A percentile compares a stretch with the other conserved stretches of the same genome.
These are phyloP conservation scores for Aspergillus homomorphus DNA, from an alignment of 495 filamentous ascomycete species.

Conservation along the genomic window DNA sequence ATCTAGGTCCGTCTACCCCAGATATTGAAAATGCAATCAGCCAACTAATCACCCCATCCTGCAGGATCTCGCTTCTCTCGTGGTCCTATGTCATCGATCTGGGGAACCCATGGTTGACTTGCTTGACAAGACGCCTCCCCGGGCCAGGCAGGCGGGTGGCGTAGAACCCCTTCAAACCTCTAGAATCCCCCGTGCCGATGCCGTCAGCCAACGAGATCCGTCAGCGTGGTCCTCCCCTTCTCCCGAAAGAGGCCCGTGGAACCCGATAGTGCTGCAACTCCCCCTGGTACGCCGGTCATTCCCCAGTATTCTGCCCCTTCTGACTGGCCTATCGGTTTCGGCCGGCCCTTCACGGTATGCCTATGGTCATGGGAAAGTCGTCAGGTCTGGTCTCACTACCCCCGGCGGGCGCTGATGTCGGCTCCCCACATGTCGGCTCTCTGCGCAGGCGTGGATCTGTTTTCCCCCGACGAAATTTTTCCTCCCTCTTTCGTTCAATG, in stretches of 20 bases:
- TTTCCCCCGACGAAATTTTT: constrained; percentile 7
- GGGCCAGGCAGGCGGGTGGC: neutral
- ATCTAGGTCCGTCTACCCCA: neutral
- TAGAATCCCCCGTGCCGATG: constrained; percentile 6
- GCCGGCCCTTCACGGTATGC: constrained; percentile 7
- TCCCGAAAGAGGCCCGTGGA: constrained; percentile 15
- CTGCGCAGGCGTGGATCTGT: neutral
- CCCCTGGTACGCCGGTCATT: constrained; percentile 10
- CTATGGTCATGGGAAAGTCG: neutral
- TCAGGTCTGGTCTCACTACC: constrained; percentile 1
- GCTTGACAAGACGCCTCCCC: neutral
- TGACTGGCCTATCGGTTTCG: constrained; percentile 16
- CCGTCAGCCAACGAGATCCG: constrained; percentile 12
- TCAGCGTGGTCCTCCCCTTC: neutral
- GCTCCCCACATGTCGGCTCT: constrained; percentile 8
- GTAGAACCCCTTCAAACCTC: neutral
- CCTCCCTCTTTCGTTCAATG: neutral
- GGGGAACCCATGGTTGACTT: neutral
- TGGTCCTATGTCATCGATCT: neutral
- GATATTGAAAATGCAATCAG: neutral
- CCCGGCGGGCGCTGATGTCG: constrained; percentile 3
- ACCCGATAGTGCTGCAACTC: constrained; percentile 11
- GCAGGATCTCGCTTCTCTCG: neutral
- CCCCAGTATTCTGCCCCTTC: constrained; percentile 10
- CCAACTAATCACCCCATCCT: neutral